phyloP scores from a whole-genome alignment of 2,329 filamentous ascomycete genomes.

The Pyricularia grisea region DNA sequence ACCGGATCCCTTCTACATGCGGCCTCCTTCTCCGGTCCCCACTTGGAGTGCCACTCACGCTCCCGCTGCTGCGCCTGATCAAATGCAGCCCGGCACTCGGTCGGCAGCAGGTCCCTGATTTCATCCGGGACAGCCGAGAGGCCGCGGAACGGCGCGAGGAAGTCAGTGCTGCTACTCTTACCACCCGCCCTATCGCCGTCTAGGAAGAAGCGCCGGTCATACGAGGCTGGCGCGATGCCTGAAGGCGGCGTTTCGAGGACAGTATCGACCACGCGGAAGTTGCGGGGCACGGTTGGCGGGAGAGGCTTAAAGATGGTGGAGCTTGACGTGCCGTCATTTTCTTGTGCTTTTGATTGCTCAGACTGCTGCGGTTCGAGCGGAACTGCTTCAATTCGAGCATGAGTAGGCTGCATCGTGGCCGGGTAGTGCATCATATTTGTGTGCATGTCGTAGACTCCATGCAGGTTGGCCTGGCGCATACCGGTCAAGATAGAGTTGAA shows the following conservation, averaged over 20 bases:
- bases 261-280: constrained; percentile 47
- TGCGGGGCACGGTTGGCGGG: constrained; percentile 39
- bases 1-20: constrained; percentile 40
- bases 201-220: constrained; percentile 25
- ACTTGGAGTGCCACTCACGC: constrained; percentile 61
- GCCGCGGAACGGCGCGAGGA: constrained; percentile 47
- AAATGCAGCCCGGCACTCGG: constrained; percentile 65
- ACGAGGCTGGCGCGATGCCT: constrained; percentile 35
- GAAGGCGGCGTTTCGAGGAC: constrained; percentile 41
- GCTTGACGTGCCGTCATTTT: constrained; percentile 11
- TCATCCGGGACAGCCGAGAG: constrained; percentile 56
- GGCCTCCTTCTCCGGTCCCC: constrained; percentile 59
- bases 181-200: constrained; percentile 10
- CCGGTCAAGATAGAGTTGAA: constrained; percentile 72
- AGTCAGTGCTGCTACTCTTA: constrained; percentile 19
- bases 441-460: constrained; percentile 85
- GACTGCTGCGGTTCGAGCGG: constrained; percentile 20
- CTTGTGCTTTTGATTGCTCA: constrained; percentile 14
- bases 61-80: constrained; percentile 57
- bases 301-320: constrained; percentile 36
- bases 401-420: constrained; percentile 79
- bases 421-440: constrained; percentile 90
- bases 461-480: constrained; percentile 57
- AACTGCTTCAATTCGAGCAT: constrained; percentile 72
- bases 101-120: constrained; percentile 54